Conservation (phyloP, 225 moss, liverwort and hornwort genomes). For the Physcomitrium patens region DNA sequence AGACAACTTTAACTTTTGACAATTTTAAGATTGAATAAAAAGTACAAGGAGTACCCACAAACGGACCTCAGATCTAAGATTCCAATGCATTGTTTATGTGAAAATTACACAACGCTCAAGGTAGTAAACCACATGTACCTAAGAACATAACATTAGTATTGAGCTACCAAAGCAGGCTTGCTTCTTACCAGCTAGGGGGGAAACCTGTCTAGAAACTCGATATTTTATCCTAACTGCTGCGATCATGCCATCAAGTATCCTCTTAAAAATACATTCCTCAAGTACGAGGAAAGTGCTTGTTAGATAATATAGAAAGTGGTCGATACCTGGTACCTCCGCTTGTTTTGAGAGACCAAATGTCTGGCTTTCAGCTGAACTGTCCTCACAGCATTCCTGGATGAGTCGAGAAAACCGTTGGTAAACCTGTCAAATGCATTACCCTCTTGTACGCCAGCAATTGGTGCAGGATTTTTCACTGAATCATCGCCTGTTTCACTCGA, state of each 20-base stretch:
- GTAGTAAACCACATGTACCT: not conserved
- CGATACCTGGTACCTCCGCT: slow-evolving; percentile 98
- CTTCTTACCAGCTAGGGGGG: not conserved
- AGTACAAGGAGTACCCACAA: not conserved
- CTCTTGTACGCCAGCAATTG: slow-evolving; percentile 48
- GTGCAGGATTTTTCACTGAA: slow-evolving; percentile 47
- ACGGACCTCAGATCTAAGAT: not conserved
- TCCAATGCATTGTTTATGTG: not conserved
- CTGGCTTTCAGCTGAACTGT: slow-evolving; percentile 91
- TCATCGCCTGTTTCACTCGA: slow-evolving; percentile 43
- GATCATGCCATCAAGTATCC: not conserved
- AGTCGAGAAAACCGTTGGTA: slow-evolving; percentile 85
- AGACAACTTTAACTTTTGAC: not conserved
- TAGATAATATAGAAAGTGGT: not conserved
- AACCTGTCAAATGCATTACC: slow-evolving; percentile 79
- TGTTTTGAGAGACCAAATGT: slow-evolving; percentile 98
- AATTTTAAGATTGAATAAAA: not conserved
- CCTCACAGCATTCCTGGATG: slow-evolving; percentile 90
- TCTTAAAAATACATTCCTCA: not conserved
- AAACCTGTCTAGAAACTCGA: not conserved
- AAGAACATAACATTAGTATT: not conserved
- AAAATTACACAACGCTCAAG: slow-evolving; percentile 3
- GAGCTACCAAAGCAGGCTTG: not conserved
- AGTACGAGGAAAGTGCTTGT: not conserved
- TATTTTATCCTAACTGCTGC: not conserved